A percentile compares a stretch with the other conserved stretches of the same genome.
Evolutionary conservation across 306 rosid species (phyloP).

Genomic region (Echinosophora koreensis): DNA sequence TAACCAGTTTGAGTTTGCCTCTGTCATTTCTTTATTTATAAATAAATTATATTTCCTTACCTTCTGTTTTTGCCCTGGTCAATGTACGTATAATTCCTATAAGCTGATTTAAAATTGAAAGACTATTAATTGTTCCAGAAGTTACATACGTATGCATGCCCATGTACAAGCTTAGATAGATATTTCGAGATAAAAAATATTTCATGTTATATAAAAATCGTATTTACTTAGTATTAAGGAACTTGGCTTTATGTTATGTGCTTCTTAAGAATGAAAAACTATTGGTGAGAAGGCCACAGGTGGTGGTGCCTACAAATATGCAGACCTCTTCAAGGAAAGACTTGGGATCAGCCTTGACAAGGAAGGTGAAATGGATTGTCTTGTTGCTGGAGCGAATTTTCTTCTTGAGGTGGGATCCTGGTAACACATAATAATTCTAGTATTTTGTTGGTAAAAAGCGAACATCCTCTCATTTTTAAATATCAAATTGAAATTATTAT

Average conservation of each 20-base stretch:
- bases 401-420: conserved; percentile 82
- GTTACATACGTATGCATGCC: neutral
- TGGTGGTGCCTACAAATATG: conserved; percentile 85
- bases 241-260: conserved; percentile 41
- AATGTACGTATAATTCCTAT: conserved; percentile 13
- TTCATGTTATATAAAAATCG: conserved; percentile 11
- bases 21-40: neutral
- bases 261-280: conserved; percentile 52
- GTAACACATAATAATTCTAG: conserved; percentile 34
- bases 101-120: conserved; percentile 38
- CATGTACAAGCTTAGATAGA: conserved; percentile 29
- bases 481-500: conserved; percentile 5
- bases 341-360: conserved; percentile 82
- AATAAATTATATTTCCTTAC: conserved; percentile 28
- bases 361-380: conserved; percentile 98
- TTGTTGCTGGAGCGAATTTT: conserved; percentile 97
- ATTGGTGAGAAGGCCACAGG: conserved; percentile 89
- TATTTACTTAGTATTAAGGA: conserved; percentile 40
- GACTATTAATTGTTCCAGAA: conserved; percentile 25
- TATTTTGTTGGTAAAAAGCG: conserved; percentile 10
- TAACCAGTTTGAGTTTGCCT: conserved; percentile 16
- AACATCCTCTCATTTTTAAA: conserved; percentile 35
- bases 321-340: conserved; percentile 84
- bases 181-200: conserved; percentile 12
- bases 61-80: conserved; percentile 21